Evolutionary conservation across 2,329 filamentous ascomycete genomes (phyloP), one percentile per base, ranked within the genome.

Genomic region (Sporothrix globosa): DNA sequence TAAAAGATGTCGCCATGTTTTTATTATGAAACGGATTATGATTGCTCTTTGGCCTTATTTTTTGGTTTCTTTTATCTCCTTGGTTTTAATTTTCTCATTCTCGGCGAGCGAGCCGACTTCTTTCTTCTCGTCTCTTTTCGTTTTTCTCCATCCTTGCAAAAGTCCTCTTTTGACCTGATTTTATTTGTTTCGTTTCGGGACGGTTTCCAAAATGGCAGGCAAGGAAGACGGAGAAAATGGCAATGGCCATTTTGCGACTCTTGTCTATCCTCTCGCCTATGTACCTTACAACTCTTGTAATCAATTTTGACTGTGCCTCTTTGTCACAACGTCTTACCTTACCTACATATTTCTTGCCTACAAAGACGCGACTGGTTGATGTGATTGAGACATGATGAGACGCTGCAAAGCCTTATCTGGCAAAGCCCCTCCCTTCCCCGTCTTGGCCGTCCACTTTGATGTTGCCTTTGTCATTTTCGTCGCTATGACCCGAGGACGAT

Each of bases 371-470:
- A 27, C n/a, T 63, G 58, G 39, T 46, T 46, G 39, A n/a, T 63
- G 39, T 39, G 58, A 63, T 63, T 61, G 58, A 46, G 58, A 63
- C 58, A 63, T 27, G 39, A 63, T 63, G 58, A 63, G 58, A 63
- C 58, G 21, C 58, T 21, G 21, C 21, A 21, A 14, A 7, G 39
- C 39, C 58, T 27, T 27, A 46, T 46, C 58, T 63, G 9, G 30
- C 30, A 41, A 11, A 58, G n/a, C 39, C 58, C 58, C 58, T 46
- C 58, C 27, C 41, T 44, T 11, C 19, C 7, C 7, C 34, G 7
- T 44, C 7, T 5, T 14, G 34, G 6, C 34, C 34, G 34, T 2
- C 34, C 34, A 34, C 34, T 34, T 34, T 6, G 34, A 34, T 34
- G 34, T 2, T 7, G 34, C 7, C 34, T 4, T 2, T 61, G 13